Evolutionary conservation across 148 eudicot species (phyloP), one percentile per base, ranked within the genome.

Genomic region (Camellia japonica): DNA sequence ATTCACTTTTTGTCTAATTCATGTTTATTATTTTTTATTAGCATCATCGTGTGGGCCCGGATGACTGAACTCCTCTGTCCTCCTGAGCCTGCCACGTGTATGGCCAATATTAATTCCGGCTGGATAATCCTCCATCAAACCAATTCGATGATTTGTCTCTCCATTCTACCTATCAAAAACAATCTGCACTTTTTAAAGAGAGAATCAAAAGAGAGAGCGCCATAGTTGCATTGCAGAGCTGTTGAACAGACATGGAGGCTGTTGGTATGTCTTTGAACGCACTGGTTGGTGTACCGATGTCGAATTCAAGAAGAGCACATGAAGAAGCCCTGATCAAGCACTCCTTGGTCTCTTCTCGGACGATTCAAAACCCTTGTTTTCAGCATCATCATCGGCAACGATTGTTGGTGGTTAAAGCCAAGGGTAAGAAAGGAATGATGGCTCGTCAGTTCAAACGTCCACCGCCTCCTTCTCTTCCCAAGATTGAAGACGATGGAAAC

Each of bases 401-500:
- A 2, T 49, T 71, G 12, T 73, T 95, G 72, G 89, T 91, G 74
- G 97, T 92, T 47, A 85, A 87, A 88, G 97, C 98, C 6, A 94
- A 94, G 86, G 93, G 95, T 4, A 94, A 86, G 85, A 91, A 75
- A 78, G 91, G 93, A 30, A 88, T 89, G 92, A 83, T 77, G 65
- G 60, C 88, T 59, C 88, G 92, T 55, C 95, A 87, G 65, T 88
- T 63, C 77, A 92, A 92, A 78, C 84, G 95, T 1, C 85, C 89
- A 6, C 13, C 84, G 23, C 87, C 85, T 51, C 97, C 98, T 67
- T 81, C 93, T 58, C 58, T 94, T 84, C 98, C 98, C 68, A 92
- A 94, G 88, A 81, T 94, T 83, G 95, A 94, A 86, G 95, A 94
- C 61, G 97, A 94, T 88, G 97, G 97, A 30, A 94, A 94, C 76